Conservation (phyloP, 345 rosid species). For the Syzygium aromaticum region DNA sequence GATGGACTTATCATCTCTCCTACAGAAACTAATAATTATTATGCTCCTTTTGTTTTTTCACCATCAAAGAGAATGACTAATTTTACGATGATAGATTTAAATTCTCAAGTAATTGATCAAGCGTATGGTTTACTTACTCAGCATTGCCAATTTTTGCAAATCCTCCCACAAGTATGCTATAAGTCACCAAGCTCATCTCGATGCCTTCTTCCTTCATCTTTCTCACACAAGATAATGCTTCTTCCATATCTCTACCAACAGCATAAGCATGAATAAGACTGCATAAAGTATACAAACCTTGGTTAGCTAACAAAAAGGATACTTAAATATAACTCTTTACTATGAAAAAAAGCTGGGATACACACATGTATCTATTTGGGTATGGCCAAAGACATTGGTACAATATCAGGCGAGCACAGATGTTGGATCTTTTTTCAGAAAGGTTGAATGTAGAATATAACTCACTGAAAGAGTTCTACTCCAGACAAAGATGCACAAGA, state of each 20-base stretch:
- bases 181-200: conserved; percentile 88
- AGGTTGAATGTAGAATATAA: neutral
- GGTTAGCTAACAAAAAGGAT: neutral
- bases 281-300: conserved; percentile 43
- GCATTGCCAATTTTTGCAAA: conserved; percentile 74
- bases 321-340: neutral
- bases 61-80: neutral
- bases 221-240: conserved; percentile 85
- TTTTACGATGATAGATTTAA: neutral
- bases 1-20: neutral
- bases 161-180: conserved; percentile 69
- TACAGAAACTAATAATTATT: neutral
- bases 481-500: neutral
- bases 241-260: conserved; percentile 99
- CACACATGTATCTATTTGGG: neutral
- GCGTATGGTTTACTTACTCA: conserved; percentile 49
- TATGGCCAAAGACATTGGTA: neutral
- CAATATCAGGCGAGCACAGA: neutral
- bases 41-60: neutral
- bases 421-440: neutral
- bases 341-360: neutral
- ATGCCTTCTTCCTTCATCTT: conserved; percentile 92
- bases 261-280: conserved; percentile 99
- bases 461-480: neutral
- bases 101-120: neutral